Conservation (phyloP, 1,284 basidiomycete species). For the Rhodotorula sp. region DNA sequence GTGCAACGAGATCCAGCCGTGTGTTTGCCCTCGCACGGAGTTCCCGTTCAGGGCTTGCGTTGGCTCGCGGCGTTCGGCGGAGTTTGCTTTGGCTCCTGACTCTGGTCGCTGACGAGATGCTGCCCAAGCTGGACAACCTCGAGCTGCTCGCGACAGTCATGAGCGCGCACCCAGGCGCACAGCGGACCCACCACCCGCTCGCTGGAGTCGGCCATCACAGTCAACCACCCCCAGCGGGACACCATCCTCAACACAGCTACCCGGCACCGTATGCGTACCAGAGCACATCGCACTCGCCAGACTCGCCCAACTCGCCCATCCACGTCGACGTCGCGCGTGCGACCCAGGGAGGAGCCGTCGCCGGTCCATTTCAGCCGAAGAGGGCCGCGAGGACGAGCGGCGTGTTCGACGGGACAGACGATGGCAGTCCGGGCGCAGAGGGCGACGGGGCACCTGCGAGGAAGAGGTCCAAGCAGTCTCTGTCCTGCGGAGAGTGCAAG, state of each 20-base stretch:
- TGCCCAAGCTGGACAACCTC: constrained; percentile 13
- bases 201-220: constrained; percentile 3
- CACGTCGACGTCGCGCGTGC: not conserved
- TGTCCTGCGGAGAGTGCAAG: constrained; percentile 33
- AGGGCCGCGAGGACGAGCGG: constrained; percentile 8
- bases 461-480: constrained; percentile 19
- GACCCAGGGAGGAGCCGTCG: no score
- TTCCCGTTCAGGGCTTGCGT: no score
- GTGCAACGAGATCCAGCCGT: no score
- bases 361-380: not conserved
- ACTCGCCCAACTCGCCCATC: not conserved
- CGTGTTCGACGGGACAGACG: not conserved
- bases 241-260: not conserved
- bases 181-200: constrained; percentile 1
- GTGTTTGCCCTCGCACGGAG: no score
- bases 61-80: not conserved
- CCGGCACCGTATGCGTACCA: not conserved
- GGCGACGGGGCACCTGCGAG: not conserved
- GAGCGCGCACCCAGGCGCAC: not conserved
- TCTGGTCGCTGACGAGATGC: not conserved
- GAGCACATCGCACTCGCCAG: not conserved
- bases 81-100: not conserved
- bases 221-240: not conserved
- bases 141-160: constrained; percentile 1
- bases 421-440: not conserved